These are phyloP conservation scores for Syzygium jambos DNA, from an alignment of 345 rosid genomes.

Conservation along the genomic window DNA sequence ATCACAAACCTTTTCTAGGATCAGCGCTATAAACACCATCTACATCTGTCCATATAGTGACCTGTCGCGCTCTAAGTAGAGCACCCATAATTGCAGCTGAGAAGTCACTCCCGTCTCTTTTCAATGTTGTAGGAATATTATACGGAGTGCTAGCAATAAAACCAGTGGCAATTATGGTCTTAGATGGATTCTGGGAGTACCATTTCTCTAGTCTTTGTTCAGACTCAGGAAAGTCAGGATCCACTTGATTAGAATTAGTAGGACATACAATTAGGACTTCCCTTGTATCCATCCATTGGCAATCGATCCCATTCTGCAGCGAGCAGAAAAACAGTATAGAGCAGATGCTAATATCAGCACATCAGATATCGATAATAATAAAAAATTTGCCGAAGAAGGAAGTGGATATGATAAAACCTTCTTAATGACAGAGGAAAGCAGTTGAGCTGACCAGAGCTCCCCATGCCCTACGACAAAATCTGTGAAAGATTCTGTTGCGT, in stretches of 20 bases:
- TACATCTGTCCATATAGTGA: constrained; percentile 99
- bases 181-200: constrained; percentile 56
- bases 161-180: constrained; percentile 83
- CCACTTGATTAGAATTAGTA: constrained; percentile 83
- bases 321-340: not conserved
- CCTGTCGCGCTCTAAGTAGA: constrained; percentile 64
- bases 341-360: not conserved
- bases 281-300: constrained; percentile 98
- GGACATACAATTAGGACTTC: constrained; percentile 91
- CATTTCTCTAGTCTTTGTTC: constrained; percentile 73
- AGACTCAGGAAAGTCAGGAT: constrained; percentile 82
- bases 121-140: constrained; percentile 92
- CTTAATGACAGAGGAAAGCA: constrained; percentile 69
- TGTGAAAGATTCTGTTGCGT: constrained; percentile 90
- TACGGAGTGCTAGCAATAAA: constrained; percentile 96
- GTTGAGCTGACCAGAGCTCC: constrained; percentile 95
- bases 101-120: constrained; percentile 99
- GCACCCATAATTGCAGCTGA: constrained; percentile 98
- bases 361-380: not conserved
- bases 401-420: constrained; percentile 37
- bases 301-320: constrained; percentile 66
- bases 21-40: constrained; percentile 99
- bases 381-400: not conserved
- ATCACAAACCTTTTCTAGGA: constrained; percentile 79
- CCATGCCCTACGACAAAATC: constrained; percentile 97